Percentiles rank a stretch among this genome's conserved stretches.
Conservation (phyloP, 2,329 filamentous ascomycete genomes). For the Phaeoacremonium minimum region DNA sequence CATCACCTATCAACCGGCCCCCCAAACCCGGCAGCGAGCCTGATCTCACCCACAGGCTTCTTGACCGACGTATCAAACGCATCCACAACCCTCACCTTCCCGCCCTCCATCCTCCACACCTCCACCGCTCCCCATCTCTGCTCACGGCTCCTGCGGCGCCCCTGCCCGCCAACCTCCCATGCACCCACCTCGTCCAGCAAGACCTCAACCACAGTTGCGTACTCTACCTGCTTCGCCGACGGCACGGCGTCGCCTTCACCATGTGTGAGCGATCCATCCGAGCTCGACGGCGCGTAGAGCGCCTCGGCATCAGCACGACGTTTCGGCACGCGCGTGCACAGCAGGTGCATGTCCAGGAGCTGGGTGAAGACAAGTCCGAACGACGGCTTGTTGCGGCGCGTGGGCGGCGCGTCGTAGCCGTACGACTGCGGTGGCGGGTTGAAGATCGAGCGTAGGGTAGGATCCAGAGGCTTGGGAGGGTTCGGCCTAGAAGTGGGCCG, state of each 20-base stretch:
- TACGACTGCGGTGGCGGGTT: conserved; percentile 23
- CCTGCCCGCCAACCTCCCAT: conserved; percentile 25
- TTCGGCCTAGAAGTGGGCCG: conserved; percentile 3
- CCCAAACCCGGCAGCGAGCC: conserved; percentile 8
- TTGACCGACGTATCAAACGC: conserved; percentile 24
- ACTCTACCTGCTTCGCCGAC: conserved; percentile 11
- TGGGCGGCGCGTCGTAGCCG: conserved; percentile 10
- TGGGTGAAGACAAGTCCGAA: conserved; percentile 53
- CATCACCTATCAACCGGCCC: too few relatives aligned
- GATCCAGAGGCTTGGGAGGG: conserved; percentile 24
- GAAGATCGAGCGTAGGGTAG: conserved; percentile 48
- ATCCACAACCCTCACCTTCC: conserved; percentile 30
- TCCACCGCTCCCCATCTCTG: conserved; percentile 50
- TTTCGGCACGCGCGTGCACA: conserved; percentile 41
- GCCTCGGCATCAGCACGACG: conserved; percentile 32
- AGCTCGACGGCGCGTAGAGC: conserved; percentile 13
- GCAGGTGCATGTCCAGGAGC: conserved; percentile 49
- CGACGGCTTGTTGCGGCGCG: conserved; percentile 37
- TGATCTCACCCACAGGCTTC: conserved; percentile 1
- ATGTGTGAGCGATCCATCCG: too few relatives aligned
- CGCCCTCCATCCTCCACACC: conserved; percentile 18
- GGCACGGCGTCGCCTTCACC: too few relatives aligned
- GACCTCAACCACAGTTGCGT: conserved; percentile 44
- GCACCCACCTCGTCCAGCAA: conserved; percentile 45
- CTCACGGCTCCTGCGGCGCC: conserved; percentile 35